Base-by-base conservation (phyloP, 2,329 filamentous ascomycete species). In the Cladophialophora chaetospira region DNA sequence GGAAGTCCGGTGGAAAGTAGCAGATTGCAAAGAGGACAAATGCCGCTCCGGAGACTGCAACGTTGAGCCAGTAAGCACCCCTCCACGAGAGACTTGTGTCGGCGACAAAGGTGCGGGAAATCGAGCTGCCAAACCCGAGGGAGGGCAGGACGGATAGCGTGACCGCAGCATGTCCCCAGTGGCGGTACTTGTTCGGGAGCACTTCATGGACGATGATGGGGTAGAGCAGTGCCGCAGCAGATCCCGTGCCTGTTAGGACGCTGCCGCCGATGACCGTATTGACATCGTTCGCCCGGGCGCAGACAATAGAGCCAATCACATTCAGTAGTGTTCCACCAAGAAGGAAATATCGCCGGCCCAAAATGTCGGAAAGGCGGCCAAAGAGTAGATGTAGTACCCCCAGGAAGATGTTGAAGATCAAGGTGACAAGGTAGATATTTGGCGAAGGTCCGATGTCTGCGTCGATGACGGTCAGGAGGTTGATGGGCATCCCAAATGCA, bases 1-100 rank as follows among this genome's bases (percentile, higher is more conserved):
- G 66, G 65, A 75, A 81, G 9, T 72, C 73, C 0, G 79, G 77
- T 25, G 77, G 79, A 61, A 75, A 73, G 67, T 80, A 81, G 51
- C 76, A 74, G 62, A 77, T 71, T 43, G 68, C 68, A 59, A 75
- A 79, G 10, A 79, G 69, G 2, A 71, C 64, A 1, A 76, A 63
- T 5, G 74, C 69, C 15, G 76, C 57, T 23, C 69, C 71, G 28
- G 71, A 73, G 54, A 77, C 69, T 46, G 78, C 76, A 59, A 77
- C 75, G 54, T 75, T 76, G 4, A 82, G 63, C 62, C 77, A 81
- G 64, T 78, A 82, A 46, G 68, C 73, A 74, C 77, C 79, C 43
- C 79, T 70, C 79, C 79, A 82, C 19, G 70, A 67, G 4, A 71
- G 64, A 3, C 60, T 65, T 0, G 78, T 79, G 45, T 77, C 70